Conservation (phyloP, 208 protist genomes). For the Acanthamoeba culbertsoni region DNA sequence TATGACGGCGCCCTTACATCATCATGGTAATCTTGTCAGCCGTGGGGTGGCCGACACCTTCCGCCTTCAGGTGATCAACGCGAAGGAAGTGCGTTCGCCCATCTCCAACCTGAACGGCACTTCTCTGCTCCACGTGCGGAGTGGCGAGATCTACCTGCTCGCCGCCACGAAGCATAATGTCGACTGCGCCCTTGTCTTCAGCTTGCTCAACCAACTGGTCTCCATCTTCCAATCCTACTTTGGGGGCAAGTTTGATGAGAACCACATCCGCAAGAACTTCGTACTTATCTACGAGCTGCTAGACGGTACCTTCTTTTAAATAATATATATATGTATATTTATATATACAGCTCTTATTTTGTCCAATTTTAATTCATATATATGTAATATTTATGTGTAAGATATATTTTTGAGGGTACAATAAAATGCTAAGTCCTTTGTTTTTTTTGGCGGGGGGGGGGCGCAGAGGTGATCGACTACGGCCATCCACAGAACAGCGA, state of each 20-base stretch:
- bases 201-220: slow-evolving; percentile 46
- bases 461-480: slow-evolving; percentile 95
- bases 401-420: too few relatives aligned
- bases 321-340: not conserved
- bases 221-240: slow-evolving; percentile 86
- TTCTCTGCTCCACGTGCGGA: slow-evolving; percentile 26
- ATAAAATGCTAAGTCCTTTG: too few relatives aligned
- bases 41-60: not conserved
- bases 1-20: not conserved
- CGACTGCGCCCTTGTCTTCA: slow-evolving; percentile 20
- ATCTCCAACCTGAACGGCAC: slow-evolving; percentile 11
- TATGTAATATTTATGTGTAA: too few relatives aligned
- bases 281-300: slow-evolving; percentile 96
- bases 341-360: too few relatives aligned
- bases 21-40: not conserved
- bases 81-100: slow-evolving; percentile 53
- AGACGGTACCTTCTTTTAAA: slow-evolving; percentile 83
- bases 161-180: slow-evolving; percentile 50
- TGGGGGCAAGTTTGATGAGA: slow-evolving; percentile 89
- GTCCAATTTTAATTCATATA: not conserved
- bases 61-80: slow-evolving; percentile 50
- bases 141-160: slow-evolving; percentile 45
- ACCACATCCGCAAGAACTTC: slow-evolving; percentile 95
- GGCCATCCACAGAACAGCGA: slow-evolving; percentile 96
- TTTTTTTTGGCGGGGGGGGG: not conserved